Evolutionary conservation across 768 basidiomycete species (phyloP), one percentile per base, ranked within the genome.

Genomic region (Macrolepiota dolichaula): DNA sequence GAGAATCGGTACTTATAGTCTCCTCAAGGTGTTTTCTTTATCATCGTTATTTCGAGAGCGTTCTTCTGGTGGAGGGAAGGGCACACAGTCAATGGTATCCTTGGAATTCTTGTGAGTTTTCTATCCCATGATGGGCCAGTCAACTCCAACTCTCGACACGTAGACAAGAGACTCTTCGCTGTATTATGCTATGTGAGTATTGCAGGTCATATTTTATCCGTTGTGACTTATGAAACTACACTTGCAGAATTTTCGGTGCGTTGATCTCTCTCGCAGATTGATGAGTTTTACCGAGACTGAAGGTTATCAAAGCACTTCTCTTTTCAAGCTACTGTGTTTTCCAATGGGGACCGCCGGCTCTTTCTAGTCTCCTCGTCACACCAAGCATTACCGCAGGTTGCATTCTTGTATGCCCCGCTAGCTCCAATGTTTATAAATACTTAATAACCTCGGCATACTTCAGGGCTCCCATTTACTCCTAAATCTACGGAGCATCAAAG

Each of bases 331-430:
- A 61, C 37, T 58, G 70, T 22, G 56, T 71, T 5, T 71, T 72
- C 55, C 56, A 68, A 61, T 60, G 70, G 32, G 71, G 69, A 1
- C 69, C 70, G 29, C 67, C 69, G 4, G 69, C 68, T 59, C 55
- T 72, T n/a, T 68, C 71, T 32, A 68, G 69, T 61, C 66, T 72
- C n/a, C 67, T 72, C 4, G 71, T 71, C 42, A 71, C 71, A 66
- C 71, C 71, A 29, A 66, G 66, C 17, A 68, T 65, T 5, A 70
- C 70, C 1, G 69, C 71, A 7, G 71, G 71, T 10, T 70, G 68
- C 25, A 69, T 72, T 51, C 62, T 72, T 1, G 66, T 67, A 51
- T 49, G 62, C 47, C 51, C 49, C 44, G 35, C 12, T 24, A 4
- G 0, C n/a, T 29, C 11, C 27, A 27, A 32, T 24, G n/a, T 19